Evolutionary conservation across 2,329 filamentous ascomycete genomes (phyloP).

Genomic region (Exophiala calicioides): DNA sequence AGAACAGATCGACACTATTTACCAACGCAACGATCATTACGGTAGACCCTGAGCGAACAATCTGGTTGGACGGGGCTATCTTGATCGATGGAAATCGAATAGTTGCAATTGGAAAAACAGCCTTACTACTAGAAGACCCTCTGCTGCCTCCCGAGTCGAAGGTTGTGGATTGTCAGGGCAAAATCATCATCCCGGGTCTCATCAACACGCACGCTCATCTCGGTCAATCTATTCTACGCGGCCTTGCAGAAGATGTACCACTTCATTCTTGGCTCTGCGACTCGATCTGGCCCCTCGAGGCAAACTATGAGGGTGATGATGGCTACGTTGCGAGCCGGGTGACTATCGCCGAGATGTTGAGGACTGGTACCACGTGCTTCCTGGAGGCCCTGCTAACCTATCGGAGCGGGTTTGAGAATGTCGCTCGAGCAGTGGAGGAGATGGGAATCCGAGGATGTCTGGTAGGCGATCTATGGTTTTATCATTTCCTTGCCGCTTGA

Average conservation of each 20-base stretch:
- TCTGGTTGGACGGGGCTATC: conserved; percentile 24
- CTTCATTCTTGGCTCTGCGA: conserved; percentile 37
- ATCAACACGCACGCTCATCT: conserved; percentile 42
- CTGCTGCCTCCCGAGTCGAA: conserved; percentile 14
- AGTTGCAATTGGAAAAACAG: conserved; percentile 19
- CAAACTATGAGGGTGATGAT: conserved; percentile 38
- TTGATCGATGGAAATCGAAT: conserved; percentile 16
- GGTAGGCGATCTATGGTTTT: conserved; percentile 16
- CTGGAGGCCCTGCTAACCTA: conserved; percentile 40
- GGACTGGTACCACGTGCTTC: conserved; percentile 42
- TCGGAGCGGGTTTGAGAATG: conserved; percentile 34
- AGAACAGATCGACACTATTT: conserved; percentile 29
- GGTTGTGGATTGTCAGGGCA: conserved; percentile 33
- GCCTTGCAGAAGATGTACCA: conserved; percentile 35
- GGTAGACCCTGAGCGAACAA: conserved; percentile 15
- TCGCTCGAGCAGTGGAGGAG: conserved; percentile 36
- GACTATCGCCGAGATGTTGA: conserved; percentile 42
- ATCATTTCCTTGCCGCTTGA: neutral
- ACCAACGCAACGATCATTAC: conserved; percentile 24
- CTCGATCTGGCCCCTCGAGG: conserved; percentile 40
- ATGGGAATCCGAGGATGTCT: conserved; percentile 38
- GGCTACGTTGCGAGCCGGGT: conserved; percentile 37
- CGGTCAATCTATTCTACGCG: conserved; percentile 39
- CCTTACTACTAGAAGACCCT: conserved; percentile 8
- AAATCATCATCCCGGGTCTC: conserved; percentile 40